Conservation (phyloP, 306 rosid species). For the Crotalaria pallida region DNA sequence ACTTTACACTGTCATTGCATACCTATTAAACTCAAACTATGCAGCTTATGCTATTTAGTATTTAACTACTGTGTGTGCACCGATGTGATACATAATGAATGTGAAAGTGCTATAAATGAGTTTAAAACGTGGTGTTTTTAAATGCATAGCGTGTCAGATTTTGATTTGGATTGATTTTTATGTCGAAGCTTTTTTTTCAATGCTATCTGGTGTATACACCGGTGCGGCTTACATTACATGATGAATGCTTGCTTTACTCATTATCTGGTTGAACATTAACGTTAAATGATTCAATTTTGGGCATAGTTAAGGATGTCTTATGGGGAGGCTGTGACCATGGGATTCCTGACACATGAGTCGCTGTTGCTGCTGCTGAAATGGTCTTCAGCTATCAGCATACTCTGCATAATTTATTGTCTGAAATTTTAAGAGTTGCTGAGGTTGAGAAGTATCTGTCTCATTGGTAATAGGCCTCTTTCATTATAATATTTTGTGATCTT, state of each 20-base stretch:
- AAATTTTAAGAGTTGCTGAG: not conserved
- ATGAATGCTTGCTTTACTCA: not conserved
- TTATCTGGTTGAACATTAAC: not conserved
- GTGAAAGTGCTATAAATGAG: not conserved
- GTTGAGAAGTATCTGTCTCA: not conserved
- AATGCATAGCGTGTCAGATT: not conserved
- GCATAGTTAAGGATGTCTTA: not conserved
- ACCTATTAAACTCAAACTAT: too few species aligned
- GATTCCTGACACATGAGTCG: not conserved
- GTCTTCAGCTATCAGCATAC: not conserved
- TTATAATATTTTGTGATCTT: not conserved
- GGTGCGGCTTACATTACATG: not conserved
- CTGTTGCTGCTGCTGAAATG: slow-evolving; percentile 3
- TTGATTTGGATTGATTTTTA: not conserved
- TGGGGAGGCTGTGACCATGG: not conserved
- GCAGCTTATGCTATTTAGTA: too few species aligned
- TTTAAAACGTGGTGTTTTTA: not conserved
- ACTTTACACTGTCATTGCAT: too few species aligned
- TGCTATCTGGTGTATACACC: not conserved
- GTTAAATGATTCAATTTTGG: not conserved
- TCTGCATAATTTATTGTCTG: not conserved
- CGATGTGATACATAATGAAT: not conserved
- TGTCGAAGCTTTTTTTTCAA: not conserved
- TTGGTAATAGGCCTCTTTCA: not conserved
- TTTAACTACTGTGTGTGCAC: not conserved